Conservation (phyloP, 2,329 filamentous ascomycete species). For the Trichoderma atroviride region DNA sequence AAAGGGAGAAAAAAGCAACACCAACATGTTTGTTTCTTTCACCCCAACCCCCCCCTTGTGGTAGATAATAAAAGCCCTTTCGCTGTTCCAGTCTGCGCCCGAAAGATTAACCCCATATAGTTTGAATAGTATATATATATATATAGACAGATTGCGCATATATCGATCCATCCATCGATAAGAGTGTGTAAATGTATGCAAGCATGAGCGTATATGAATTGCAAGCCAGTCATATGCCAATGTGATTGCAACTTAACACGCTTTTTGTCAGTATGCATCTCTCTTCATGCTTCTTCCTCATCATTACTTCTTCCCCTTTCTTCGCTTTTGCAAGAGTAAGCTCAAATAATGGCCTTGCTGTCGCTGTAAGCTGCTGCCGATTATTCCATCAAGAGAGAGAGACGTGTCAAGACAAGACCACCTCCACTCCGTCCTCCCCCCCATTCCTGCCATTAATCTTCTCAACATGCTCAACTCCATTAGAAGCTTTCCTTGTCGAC, state of each 20-base stretch:
- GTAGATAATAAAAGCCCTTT: neutral
- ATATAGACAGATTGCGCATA: neutral
- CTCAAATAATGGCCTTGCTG: too few species aligned
- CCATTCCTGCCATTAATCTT: neutral
- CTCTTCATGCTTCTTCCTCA: neutral
- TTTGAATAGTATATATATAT: neutral
- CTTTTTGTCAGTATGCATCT: neutral
- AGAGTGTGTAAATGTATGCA: neutral
- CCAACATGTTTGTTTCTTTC: neutral
- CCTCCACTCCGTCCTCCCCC: neutral
- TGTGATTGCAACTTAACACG: neutral
- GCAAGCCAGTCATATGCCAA: neutral
- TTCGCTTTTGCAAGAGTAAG: neutral
- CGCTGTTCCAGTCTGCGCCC: constrained; percentile 13
- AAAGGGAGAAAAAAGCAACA: neutral
- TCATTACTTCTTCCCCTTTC: neutral
- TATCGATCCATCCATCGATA: neutral
- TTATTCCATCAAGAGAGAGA: neutral
- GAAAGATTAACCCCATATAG: constrained; percentile 1
- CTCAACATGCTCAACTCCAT: constrained; percentile 11
- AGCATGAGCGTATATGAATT: neutral
- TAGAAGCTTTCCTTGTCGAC: neutral
- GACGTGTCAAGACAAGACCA: neutral
- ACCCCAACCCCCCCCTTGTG: neutral
- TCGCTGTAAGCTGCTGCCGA: too few species aligned